These are phyloP conservation scores for Oxytropis ochrocephala DNA, from an alignment of 306 rosid genomes.

Conservation along the genomic window DNA sequence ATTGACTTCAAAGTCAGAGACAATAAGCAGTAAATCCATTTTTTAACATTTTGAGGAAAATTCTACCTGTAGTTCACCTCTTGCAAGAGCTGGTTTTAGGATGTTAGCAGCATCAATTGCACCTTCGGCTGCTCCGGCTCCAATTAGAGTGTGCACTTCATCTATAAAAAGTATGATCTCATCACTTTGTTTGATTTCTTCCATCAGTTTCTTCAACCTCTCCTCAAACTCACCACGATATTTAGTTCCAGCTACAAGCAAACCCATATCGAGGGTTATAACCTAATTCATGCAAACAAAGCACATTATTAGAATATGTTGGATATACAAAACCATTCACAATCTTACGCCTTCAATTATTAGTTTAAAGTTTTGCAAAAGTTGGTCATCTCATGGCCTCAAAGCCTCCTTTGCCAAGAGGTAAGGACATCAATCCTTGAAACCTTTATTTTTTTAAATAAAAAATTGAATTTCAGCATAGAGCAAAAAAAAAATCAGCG, in stretches of 20 bases:
- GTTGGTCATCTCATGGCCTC: not conserved
- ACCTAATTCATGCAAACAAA: slow-evolving; percentile 48
- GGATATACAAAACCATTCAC: not conserved
- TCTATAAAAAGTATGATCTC: slow-evolving; percentile 94
- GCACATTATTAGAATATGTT: slow-evolving; percentile 14
- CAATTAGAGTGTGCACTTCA: slow-evolving; percentile 97
- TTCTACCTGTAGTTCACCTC: slow-evolving; percentile 98
- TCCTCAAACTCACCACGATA: slow-evolving; percentile 99
- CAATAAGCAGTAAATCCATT: not conserved
- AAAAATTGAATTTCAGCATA: not conserved
- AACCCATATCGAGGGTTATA: slow-evolving; percentile 95
- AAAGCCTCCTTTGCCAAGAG: not conserved
- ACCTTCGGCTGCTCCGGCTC: slow-evolving; percentile 99
- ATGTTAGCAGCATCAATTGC: slow-evolving; percentile 99
- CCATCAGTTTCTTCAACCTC: slow-evolving; percentile 94
- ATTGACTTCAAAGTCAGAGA: not conserved
- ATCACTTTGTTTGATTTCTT: slow-evolving; percentile 97
- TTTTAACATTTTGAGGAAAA: not conserved
- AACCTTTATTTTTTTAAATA: not conserved
- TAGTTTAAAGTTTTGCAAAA: not conserved
- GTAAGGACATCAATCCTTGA: not conserved
- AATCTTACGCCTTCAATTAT: not conserved
- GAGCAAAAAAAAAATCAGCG: not conserved
- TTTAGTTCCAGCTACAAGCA: slow-evolving; percentile 98
- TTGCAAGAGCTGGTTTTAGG: slow-evolving; percentile 92